Base-by-base conservation (phyloP, 148 eudicot species). In the Pharnaceum exiguum region DNA sequence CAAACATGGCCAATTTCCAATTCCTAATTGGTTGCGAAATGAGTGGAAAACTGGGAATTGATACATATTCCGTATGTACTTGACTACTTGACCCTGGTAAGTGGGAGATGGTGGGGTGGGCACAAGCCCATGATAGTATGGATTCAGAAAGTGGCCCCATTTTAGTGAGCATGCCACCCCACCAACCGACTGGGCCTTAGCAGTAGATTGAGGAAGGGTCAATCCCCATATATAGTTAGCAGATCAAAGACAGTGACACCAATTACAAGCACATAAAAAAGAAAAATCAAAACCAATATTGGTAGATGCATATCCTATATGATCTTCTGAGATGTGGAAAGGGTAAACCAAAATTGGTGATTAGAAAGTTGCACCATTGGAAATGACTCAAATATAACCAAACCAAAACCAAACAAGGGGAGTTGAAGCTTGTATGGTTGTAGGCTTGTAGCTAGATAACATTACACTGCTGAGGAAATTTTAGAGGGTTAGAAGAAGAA, bases 351-450 rank as follows among this genome's bases (percentile, higher is more conserved):
- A 26, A n/a, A n/a, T n/a, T n/a, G n/a, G n/a, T n/a, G n/a, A n/a
- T n/a, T n/a, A n/a, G n/a, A n/a, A n/a, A n/a, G n/a, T n/a, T n/a
- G n/a, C n/a, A n/a, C n/a, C n/a, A n/a, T 25, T 18, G 29, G 32
- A 12, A 26, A 49, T 13, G 13, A 46, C 49, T 28, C 30, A 10
- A 11, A 22, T 11, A 18, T 17, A 17, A 44, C 18, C 5, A 17
- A 17, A 17, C 7, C 22, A n/a, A 16, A 44, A 35, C 29, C 52
- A 63, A 63, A 63, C 45, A 54, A 44, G 28, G n/a, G 16, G 54
- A 63, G 16, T 23, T 49, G 56, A 8, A 24, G 46, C 28, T 10
- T 6, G 27, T 24, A 62, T 38, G 37, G 38, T 62, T 49, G 22
- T 10, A 27, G 48, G n/a, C n/a, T n/a, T n/a, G n/a, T n/a, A n/a